Conservation (phyloP, 2,329 filamentous ascomycete genomes). For the Pyricularia sp. region DNA sequence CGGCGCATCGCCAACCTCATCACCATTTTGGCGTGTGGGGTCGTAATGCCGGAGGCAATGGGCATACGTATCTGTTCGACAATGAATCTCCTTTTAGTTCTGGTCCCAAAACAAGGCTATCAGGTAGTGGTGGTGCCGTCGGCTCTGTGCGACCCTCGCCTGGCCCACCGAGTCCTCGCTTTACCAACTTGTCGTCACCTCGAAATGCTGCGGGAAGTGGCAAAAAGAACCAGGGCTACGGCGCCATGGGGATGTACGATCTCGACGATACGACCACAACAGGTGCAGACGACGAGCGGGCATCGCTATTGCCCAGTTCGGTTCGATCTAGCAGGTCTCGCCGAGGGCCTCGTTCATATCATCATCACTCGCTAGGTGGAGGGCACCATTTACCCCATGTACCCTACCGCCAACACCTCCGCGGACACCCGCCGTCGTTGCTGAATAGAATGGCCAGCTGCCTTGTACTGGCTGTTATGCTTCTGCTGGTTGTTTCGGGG, state of each 20-base stretch:
- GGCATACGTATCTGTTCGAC: slow-evolving; percentile 60
- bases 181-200: slow-evolving; percentile 14
- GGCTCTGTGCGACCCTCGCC: slow-evolving; percentile 42
- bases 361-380: not conserved
- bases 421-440: slow-evolving; percentile 38
- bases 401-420: slow-evolving; percentile 37
- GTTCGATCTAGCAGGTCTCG: slow-evolving; percentile 45
- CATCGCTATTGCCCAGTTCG: slow-evolving; percentile 56
- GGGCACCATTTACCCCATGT: slow-evolving; percentile 28
- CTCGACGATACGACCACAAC: slow-evolving; percentile 55
- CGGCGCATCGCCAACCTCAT: slow-evolving; percentile 64
- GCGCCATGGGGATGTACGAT: slow-evolving; percentile 40
- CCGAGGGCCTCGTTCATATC: not conserved
- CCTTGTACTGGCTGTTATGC: slow-evolving; percentile 66
- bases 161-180: slow-evolving; percentile 57
- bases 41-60: slow-evolving; percentile 47
- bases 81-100: slow-evolving; percentile 58
- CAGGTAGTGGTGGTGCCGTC: slow-evolving; percentile 34
- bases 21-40: slow-evolving; percentile 61
- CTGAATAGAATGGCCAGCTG: slow-evolving; percentile 72
- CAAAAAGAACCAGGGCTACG: slow-evolving; percentile 4
- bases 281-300: slow-evolving; percentile 75
- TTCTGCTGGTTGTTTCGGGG: slow-evolving; percentile 71
- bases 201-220: slow-evolving; percentile 8
- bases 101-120: not conserved